phyloP scores from a whole-genome alignment of 331 rosid genomes.

The Malus hybrid region DNA sequence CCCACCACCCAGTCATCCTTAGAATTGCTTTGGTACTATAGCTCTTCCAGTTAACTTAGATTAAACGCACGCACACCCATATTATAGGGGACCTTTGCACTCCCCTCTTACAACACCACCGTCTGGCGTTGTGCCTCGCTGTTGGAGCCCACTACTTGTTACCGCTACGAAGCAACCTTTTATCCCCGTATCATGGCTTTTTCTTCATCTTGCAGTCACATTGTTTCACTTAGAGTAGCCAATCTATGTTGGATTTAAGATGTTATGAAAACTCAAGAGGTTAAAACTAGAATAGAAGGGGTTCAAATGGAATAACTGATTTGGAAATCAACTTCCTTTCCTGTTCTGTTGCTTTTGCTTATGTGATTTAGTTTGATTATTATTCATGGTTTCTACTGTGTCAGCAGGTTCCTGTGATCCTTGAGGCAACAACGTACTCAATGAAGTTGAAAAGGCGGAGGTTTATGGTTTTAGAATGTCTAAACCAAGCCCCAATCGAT shows the following conservation, averaged over 20 bases:
- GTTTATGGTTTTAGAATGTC: slow-evolving; percentile 76
- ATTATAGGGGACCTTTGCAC: too few species aligned
- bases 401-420: slow-evolving; percentile 70
- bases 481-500: slow-evolving; percentile 84
- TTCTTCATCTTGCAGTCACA: neutral
- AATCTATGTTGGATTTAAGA: neutral
- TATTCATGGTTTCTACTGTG: slow-evolving; percentile 8
- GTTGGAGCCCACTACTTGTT: too few species aligned
- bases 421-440: slow-evolving; percentile 71
- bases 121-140: too few species aligned
- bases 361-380: neutral
- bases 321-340: neutral
- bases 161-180: too few species aligned
- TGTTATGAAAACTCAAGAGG: neutral
- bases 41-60: neutral
- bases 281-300: too few species aligned
- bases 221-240: neutral
- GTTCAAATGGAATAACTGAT: too few species aligned
- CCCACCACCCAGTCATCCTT: neutral
- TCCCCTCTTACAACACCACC: too few species aligned
- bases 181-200: too few species aligned
- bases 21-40: neutral
- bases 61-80: neutral
- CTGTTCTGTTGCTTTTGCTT: neutral
- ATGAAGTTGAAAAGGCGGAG: slow-evolving; percentile 73